Evolutionary conservation across 768 basidiomycete species (phyloP).

Genomic region (Sporobolomyces pararoseus): DNA sequence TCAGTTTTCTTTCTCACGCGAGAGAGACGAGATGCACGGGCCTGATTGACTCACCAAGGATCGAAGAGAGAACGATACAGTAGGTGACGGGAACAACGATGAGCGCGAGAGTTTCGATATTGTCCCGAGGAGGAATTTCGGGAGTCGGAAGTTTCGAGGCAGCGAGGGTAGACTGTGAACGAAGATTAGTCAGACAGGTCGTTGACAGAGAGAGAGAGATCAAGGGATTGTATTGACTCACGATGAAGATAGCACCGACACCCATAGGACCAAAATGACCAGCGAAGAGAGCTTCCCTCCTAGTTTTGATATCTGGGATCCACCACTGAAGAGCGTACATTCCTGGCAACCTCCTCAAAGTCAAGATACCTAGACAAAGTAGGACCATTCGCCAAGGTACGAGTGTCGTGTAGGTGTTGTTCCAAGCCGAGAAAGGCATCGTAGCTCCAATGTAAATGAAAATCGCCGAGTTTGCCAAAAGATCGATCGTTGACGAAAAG

Average conservation of each 20-base stretch:
- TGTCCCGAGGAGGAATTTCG: conserved; percentile 55
- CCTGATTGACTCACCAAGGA: conserved; percentile 53
- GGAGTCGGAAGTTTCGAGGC: conserved; percentile 58
- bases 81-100: conserved; percentile 88
- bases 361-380: conserved; percentile 73
- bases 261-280: conserved; percentile 87
- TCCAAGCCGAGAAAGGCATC: conserved; percentile 86
- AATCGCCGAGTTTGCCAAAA: conserved; percentile 90
- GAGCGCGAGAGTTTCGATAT: conserved; percentile 64
- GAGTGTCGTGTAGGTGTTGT: conserved; percentile 63
- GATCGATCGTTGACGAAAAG: conserved; percentile 92
- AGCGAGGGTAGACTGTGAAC: conserved; percentile 63
- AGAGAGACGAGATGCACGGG: no score
- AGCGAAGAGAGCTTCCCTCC: conserved; percentile 86
- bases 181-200: not conserved
- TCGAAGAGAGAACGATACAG: conserved; percentile 89
- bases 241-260: conserved; percentile 90
- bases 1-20: no score
- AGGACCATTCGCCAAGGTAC: conserved; percentile 79
- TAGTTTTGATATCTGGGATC: conserved; percentile 94
- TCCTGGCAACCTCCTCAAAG: conserved; percentile 75
- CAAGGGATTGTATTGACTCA: no score
- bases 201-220: conserved; percentile 45
- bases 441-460: conserved; percentile 96
- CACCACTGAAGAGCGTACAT: conserved; percentile 81